These are phyloP conservation scores for Daedaleopsis sinensis DNA, from an alignment of 768 basidiomycete species.

Conservation along the genomic window DNA sequence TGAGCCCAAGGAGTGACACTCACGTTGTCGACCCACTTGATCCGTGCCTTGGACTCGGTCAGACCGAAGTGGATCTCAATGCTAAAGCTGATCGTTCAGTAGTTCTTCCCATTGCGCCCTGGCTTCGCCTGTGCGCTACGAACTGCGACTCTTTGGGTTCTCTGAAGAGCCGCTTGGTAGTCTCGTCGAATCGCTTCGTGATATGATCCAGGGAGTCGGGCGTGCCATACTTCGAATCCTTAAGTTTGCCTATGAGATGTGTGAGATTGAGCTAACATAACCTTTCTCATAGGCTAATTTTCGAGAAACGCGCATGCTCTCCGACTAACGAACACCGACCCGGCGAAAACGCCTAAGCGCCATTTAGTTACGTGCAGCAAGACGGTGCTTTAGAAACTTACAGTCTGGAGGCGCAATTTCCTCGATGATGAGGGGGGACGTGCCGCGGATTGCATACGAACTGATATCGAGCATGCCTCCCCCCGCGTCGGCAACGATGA, in stretches of 20 bases:
- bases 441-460: constrained; percentile 74
- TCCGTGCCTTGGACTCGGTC: constrained; percentile 80
- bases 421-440: constrained; percentile 74
- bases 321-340: constrained; percentile 81
- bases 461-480: constrained; percentile 84
- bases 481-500: constrained; percentile 80
- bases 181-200: constrained; percentile 79
- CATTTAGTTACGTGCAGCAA: neutral
- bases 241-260: constrained; percentile 61
- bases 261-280: constrained; percentile 8
- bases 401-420: constrained; percentile 86
- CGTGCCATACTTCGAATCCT: constrained; percentile 71
- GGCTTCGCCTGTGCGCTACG: constrained; percentile 68
- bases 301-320: constrained; percentile 73
- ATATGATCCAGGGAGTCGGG: constrained; percentile 77
- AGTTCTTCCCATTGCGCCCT: constrained; percentile 66
- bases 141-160: constrained; percentile 70
- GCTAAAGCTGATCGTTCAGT: constrained; percentile 85
- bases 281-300: constrained; percentile 40
- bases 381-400: constrained; percentile 34
- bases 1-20: constrained; percentile 25
- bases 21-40: constrained; percentile 83
- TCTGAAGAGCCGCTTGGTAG: constrained; percentile 78
- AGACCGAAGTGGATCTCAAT: constrained; percentile 84
- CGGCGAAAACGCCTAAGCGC: constrained; percentile 70